A percentile compares a stretch with the other conserved stretches of the same genome.
Evolutionary conservation across 306 rosid species (phyloP).

Genomic region (Lathyrus tuberosus): DNA sequence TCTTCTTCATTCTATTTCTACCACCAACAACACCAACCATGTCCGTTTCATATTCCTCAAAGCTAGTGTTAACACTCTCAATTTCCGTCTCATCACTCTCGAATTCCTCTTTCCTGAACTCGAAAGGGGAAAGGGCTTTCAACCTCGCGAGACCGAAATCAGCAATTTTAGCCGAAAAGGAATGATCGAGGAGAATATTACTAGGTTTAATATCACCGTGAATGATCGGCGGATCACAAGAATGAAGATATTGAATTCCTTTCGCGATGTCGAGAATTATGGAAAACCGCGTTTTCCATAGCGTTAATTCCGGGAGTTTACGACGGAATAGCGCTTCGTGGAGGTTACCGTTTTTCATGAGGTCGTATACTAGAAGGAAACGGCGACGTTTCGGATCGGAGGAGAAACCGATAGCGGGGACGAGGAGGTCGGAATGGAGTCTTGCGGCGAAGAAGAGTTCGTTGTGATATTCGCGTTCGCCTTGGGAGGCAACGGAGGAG

Average conservation of each 20-base stretch:
- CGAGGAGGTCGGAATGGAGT: conserved; percentile 52
- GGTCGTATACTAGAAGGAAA: conserved; percentile 72
- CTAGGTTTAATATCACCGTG: conserved; percentile 95
- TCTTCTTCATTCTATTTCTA: conserved; percentile 17
- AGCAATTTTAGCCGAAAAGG: conserved; percentile 64
- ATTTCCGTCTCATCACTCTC: conserved; percentile 16
- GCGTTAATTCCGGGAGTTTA: conserved; percentile 56
- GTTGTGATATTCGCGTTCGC: conserved; percentile 96
- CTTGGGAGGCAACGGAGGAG: conserved; percentile 53
- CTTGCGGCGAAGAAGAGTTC: conserved; percentile 79
- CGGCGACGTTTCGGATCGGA: conserved; percentile 68
- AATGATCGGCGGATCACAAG: conserved; percentile 70
- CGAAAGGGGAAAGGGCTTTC: conserved; percentile 45
- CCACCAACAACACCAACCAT: neutral
- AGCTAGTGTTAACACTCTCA: conserved; percentile 61
- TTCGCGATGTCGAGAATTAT: conserved; percentile 58
- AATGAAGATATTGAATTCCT: conserved; percentile 71
- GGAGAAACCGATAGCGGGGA: conserved; percentile 71
- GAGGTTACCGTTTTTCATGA: conserved; percentile 79
- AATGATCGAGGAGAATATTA: conserved; percentile 63
- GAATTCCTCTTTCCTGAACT: neutral
- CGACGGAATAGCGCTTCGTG: conserved; percentile 70
- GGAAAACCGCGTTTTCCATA: conserved; percentile 63
- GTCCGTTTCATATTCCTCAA: conserved; percentile 32
- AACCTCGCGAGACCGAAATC: conserved; percentile 88